Percentiles rank a stretch among this genome's conserved stretches.
Conservation (phyloP, 139 green algal species). For the Nannochloris sp. region DNA sequence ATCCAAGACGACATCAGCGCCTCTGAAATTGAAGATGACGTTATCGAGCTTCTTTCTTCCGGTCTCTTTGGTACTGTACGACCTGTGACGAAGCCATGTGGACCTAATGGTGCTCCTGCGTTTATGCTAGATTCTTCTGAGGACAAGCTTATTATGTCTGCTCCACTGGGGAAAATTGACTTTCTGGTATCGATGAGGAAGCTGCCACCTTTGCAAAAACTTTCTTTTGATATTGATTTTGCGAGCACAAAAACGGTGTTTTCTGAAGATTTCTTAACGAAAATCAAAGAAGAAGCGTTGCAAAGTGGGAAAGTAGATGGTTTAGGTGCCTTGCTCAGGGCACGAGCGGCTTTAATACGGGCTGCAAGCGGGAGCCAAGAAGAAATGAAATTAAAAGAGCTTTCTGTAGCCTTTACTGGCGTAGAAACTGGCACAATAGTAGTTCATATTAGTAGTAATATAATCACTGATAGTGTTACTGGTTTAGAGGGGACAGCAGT, state of each 20-base stretch:
- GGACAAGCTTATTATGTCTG: slow-evolving; percentile 32
- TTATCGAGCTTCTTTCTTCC: slow-evolving; percentile 42
- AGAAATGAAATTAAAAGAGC: too few relatives aligned
- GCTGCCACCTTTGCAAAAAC: slow-evolving; percentile 46
- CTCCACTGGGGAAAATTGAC: slow-evolving; percentile 44
- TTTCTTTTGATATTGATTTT: slow-evolving; percentile 41
- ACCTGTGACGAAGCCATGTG: slow-evolving; percentile 9
- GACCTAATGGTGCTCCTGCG: neutral
- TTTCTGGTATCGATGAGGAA: slow-evolving; percentile 41
- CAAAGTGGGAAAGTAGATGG: neutral
- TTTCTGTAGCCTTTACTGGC: slow-evolving; percentile 40
- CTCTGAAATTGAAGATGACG: slow-evolving; percentile 60
- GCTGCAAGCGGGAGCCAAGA: too few relatives aligned
- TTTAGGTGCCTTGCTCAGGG: slow-evolving; percentile 10
- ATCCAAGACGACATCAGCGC: slow-evolving; percentile 33
- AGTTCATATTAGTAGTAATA: too few relatives aligned
- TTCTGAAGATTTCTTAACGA: too few relatives aligned
- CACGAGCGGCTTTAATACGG: slow-evolving; percentile 6
- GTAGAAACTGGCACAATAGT: slow-evolving; percentile 38
- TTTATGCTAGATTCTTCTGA: neutral
- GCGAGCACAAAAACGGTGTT: slow-evolving; percentile 38
- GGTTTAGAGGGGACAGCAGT: slow-evolving; percentile 28
- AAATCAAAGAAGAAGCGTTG: neutral
- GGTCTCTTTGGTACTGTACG: slow-evolving; percentile 55
- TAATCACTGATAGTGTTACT: neutral